Percentiles rank a stretch among this genome's conserved stretches.
These are phyloP conservation scores for Gaeumannomyces sp. DNA, from an alignment of 2,329 filamentous ascomycete species.

Conservation along the genomic window DNA sequence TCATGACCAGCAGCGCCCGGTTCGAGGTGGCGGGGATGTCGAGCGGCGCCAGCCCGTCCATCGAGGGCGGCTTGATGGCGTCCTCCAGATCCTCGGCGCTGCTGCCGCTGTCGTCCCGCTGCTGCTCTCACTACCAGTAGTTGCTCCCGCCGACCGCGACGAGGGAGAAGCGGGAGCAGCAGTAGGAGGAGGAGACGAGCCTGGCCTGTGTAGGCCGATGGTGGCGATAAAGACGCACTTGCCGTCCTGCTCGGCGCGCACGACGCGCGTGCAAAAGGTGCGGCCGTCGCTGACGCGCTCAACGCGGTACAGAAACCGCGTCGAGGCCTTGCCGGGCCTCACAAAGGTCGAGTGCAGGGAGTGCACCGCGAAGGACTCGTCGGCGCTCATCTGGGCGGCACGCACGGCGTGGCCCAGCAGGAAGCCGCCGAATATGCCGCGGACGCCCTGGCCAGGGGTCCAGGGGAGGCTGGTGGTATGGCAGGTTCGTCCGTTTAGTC, in stretches of 20 bases:
- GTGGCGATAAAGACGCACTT: slow-evolving; percentile 4
- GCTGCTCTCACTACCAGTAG: no score
- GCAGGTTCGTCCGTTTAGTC: neutral
- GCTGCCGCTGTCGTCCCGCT: neutral
- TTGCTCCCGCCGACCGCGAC: no score
- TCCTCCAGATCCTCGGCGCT: neutral
- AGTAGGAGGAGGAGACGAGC: neutral
- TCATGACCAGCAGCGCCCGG: neutral
- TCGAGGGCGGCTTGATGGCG: neutral
- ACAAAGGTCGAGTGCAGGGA: slow-evolving; percentile 8
- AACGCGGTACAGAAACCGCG: slow-evolving; percentile 6
- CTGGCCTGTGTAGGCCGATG: slow-evolving; percentile 2
- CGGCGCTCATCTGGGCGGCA: slow-evolving; percentile 5
- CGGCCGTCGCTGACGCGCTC: slow-evolving; percentile 8
- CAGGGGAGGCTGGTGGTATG: slow-evolving; percentile 3
- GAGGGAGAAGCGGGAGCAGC: neutral
- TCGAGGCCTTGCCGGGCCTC: slow-evolving; percentile 1
- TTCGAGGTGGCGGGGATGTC: slow-evolving; percentile 3
- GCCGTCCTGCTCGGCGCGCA: slow-evolving; percentile 8
- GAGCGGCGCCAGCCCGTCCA: slow-evolving; percentile 3
- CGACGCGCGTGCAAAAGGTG: slow-evolving; percentile 10
- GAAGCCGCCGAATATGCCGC: slow-evolving; percentile 11
- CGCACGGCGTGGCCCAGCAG: slow-evolving; percentile 7
- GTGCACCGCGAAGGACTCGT: slow-evolving; percentile 1
- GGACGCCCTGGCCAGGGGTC: slow-evolving; percentile 5